Evolutionary conservation across 228 moss, liverwort and hornwort genomes (phyloP).

Genomic region (Sphagnum magellanicum): DNA sequence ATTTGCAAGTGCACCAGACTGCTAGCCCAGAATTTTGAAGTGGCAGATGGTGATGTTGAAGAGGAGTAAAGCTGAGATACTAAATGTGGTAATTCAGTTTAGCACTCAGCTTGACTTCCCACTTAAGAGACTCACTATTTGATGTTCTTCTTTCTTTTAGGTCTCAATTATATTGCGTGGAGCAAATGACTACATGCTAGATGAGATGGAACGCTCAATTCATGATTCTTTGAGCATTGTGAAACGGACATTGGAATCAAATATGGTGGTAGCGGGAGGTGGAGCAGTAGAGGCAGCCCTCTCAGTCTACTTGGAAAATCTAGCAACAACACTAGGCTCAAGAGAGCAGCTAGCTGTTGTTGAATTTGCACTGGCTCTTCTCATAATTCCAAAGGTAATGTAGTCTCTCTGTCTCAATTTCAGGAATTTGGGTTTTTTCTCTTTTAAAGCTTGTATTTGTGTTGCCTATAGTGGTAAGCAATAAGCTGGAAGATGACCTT

Average conservation of each 20-base stretch:
- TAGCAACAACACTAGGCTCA: conserved; percentile 77
- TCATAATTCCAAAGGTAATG: conserved; percentile 66
- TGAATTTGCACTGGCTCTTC: conserved; percentile 83
- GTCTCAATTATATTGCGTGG: conserved; percentile 82
- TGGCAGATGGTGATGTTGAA: too few species aligned
- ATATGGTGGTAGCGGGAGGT: conserved; percentile 77
- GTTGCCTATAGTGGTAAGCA: background rate
- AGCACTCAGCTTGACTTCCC: too few species aligned
- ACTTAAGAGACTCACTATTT: too few species aligned
- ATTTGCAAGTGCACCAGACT: too few species aligned
- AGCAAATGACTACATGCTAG: conserved; percentile 82
- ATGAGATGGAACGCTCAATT: conserved; percentile 86
- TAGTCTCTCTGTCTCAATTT: background rate
- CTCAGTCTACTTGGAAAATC: conserved; percentile 71
- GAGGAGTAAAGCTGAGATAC: too few species aligned
- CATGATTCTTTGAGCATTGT: conserved; percentile 80
- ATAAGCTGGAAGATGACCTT: background rate
- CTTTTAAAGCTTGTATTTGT: background rate
- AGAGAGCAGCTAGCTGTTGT: conserved; percentile 79
- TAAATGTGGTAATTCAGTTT: too few species aligned
- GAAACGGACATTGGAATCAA: conserved; percentile 80
- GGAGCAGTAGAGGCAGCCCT: conserved; percentile 81
- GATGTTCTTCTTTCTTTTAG: conserved; percentile 12
- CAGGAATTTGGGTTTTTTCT: background rate
- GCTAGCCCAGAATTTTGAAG: too few species aligned